Percentiles rank a stretch among this genome's conserved stretches.
These are phyloP conservation scores for Phytophthora kernoviae DNA, from an alignment of 352 stramenopile genomes.

Conservation along the genomic window DNA sequence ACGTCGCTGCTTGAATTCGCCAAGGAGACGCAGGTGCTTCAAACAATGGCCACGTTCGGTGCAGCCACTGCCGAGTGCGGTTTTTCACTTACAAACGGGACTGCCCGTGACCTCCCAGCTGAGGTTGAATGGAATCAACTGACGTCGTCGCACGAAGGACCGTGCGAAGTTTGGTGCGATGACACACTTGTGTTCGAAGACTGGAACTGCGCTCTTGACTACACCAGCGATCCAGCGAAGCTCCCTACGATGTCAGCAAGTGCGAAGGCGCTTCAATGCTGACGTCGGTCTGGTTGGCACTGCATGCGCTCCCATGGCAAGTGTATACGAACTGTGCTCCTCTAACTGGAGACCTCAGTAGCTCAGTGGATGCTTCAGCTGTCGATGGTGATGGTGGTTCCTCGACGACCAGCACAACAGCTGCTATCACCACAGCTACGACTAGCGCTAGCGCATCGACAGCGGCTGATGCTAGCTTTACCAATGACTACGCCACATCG, in stretches of 20 bases:
- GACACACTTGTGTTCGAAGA: slow-evolving; percentile 36
- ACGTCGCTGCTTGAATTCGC: slow-evolving; percentile 36
- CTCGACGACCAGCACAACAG: slow-evolving; percentile 5
- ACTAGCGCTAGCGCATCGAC: slow-evolving; percentile 15
- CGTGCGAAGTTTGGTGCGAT: slow-evolving; percentile 46
- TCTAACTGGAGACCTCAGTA: slow-evolving; percentile 19
- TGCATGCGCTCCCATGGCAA: slow-evolving; percentile 38
- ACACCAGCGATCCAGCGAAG: slow-evolving; percentile 10
- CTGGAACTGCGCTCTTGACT: slow-evolving; percentile 35
- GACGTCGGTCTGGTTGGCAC: slow-evolving; percentile 34
- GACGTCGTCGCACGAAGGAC: slow-evolving; percentile 30
- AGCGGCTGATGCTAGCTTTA: slow-evolving; percentile 17
- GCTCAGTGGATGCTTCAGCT: slow-evolving; percentile 21
- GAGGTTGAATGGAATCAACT: slow-evolving; percentile 16
- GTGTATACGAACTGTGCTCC: slow-evolving; percentile 13
- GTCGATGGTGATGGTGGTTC: slow-evolving; percentile 10
- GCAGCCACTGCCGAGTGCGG: slow-evolving; percentile 26
- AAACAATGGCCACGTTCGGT: slow-evolving; percentile 29
- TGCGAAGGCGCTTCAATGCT: slow-evolving; percentile 22
- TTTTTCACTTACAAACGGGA: slow-evolving; percentile 28
- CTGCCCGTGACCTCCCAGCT: slow-evolving; percentile 28
- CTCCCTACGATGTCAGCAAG: slow-evolving; percentile 8
- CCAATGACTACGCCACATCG: slow-evolving; percentile 22
- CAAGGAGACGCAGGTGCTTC: slow-evolving; percentile 17
- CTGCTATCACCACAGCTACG: not conserved